Base-by-base conservation (phyloP, 2,329 filamentous ascomycete genomes). In the Fusarium verrucosum region DNA sequence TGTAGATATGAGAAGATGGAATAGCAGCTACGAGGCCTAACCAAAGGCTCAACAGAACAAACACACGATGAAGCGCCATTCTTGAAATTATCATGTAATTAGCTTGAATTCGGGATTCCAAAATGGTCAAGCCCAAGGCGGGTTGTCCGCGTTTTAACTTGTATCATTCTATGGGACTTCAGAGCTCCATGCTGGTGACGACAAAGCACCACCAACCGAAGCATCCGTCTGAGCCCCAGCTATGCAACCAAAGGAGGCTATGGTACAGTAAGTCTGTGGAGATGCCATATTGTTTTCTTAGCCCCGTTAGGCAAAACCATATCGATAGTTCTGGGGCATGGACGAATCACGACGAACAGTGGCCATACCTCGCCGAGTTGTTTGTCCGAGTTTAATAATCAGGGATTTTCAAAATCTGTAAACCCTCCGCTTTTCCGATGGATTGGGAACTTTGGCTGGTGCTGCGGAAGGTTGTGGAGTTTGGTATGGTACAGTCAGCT, bases 21-120 rank as follows among this genome's bases (percentile, higher is more conserved):
- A 23, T 16, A 7, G 51, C 40, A 13, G 52, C 25, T 2, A 22
- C 23, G 2, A 71, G 14, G n/a, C 68, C 58, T 2, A 70, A 13
- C 49, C 62, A 70, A 14, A 70, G 56, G 14, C 56, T 62, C 37
- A 57, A 23, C 4, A 71, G 28, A 46, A 50, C 51, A 37, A 71
- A n/a, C 0, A 41, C 22, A 23, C 26, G 65, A 36, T 50, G 37
- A 16, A 68, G 13, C 22, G 58, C 36, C 68, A 70, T 71, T 52
- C 17, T 10, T 7, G 20, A 19, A 11, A 10, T 10, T 32, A 28
- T 17, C 14, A n/a, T 40, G 32, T 10, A 25, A 32, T 33, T 23
- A 9, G 42, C 6, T 30, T 36, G 11, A 6, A 25, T 10, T 7
- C 10, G 32, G 13, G 4, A 23, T 19, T 32, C 25, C 7, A 6